Evolutionary conservation across 352 stramenopile species (phyloP), one percentile per base, ranked within the genome.

Genomic region (Phytopythium litorale): DNA sequence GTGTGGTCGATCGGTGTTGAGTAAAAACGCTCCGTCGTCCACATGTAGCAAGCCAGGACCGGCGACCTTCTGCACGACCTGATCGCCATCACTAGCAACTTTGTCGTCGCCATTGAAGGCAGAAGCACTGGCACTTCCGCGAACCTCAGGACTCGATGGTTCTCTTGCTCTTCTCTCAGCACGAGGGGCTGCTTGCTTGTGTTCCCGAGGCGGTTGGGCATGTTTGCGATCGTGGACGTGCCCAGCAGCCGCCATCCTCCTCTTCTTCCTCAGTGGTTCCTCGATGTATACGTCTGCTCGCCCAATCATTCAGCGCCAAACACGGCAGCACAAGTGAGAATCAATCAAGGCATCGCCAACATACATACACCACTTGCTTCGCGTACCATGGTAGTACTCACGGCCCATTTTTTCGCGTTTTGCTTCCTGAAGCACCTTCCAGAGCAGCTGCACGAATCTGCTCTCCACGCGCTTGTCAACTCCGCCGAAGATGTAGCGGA

Each of bases 401-500:
- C 84, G 72, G 33, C 57, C 63, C 19, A 84, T 70, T 19, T 35
- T 62, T 43, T 73, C 62, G 6, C 84, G 82, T 11, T 75, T 72
- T 8, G 70, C 71, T 4, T 75, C 38, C 37, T 74, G 59, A 23
- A 75, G 56, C 28, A 88, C 59, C 7, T 89, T 69, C 60, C 64
- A 59, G 1, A 79, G 88, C 49, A 77, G 71, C 50, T 87, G 67
- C 37, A 91, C 81, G 21, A 73, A 96, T 28, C 91, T 69, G 37
- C 77, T 77, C 42, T 83, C 81, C 32, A 96, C 81, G 8, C 75
- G 75, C 52, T 85, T 82, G 54, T 96, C 87, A 53, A 90, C 88
- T 5, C 87, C 87, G 7, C 87, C 83, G 15, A 92, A 46, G 25
- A 96, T 76, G 58, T 96, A 96, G 45, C 85, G 81, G 19, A 96